Conservation (phyloP, 2,329 filamentous ascomycete species). For the Pestalotiopsis sp. region DNA sequence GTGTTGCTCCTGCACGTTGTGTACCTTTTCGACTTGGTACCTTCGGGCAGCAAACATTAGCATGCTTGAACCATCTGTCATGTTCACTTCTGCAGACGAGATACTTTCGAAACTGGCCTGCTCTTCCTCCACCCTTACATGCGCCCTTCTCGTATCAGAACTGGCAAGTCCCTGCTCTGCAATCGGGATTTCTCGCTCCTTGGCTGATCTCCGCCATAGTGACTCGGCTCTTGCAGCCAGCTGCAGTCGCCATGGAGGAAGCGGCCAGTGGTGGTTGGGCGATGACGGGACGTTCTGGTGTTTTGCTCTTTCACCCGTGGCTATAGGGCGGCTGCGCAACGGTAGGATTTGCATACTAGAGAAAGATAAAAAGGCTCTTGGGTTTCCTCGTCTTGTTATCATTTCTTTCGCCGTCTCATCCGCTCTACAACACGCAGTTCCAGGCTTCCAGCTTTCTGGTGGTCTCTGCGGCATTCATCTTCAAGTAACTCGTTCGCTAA, state of each 20-base stretch:
- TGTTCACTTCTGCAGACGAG: background rate
- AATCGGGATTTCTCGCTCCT: slow-evolving; percentile 1
- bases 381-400: slow-evolving; percentile 16
- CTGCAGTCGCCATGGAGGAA: slow-evolving; percentile 15
- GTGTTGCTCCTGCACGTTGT: background rate
- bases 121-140: background rate
- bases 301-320: slow-evolving; percentile 17
- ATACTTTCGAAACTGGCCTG: background rate
- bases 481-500: slow-evolving; percentile 35
- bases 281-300: slow-evolving; percentile 21
- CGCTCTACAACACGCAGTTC: background rate
- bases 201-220: slow-evolving; percentile 14
- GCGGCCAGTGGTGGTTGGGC: slow-evolving; percentile 13
- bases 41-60: background rate
- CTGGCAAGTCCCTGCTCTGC: slow-evolving; percentile 12
- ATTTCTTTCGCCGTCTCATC: slow-evolving; percentile 18
- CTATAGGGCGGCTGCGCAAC: slow-evolving; percentile 5
- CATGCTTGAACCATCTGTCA: background rate
- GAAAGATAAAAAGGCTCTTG: slow-evolving; percentile 24
- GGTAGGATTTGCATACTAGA: slow-evolving; percentile 19
- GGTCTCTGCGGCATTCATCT: slow-evolving; percentile 10
- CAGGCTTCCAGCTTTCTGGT: background rate
- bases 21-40: background rate
- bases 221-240: slow-evolving; percentile 13
- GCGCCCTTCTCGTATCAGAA: slow-evolving; percentile 20